Evolutionary conservation across 1,139 yeast genomes (phyloP), one percentile per base, ranked within the genome.

Genomic region (Petasospora rhodanensis): DNA sequence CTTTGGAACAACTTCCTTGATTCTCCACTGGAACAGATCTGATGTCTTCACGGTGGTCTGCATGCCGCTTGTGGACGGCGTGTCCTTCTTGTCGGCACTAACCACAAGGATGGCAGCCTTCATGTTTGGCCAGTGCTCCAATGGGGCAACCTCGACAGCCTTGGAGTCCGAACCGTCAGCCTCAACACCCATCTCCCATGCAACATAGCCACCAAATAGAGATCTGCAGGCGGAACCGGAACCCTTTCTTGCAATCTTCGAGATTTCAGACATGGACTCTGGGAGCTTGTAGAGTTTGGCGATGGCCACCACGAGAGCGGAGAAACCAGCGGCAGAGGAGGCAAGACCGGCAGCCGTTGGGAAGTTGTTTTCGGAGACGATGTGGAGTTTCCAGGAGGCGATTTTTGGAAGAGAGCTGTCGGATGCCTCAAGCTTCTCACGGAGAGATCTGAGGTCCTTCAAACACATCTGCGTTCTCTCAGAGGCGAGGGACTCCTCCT

Each of bases 311-410:
- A 91, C 94, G 45, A 91, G 70, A 5, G 98, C 98, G 31, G 98
- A 96, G 60, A 87, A 89, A 0, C 99, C 99, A 9, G 97, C 96
- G 9, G 98, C 98, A 7, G 95, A 83, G 1, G 96, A 86, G 0
- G 98, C 98, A 47, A 91, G 73, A 3, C 98, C 98, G 12, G 98
- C 98, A 24, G 98, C 98, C 17, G 98, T 91, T 32, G 99, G 99
- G 70, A 91, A 91, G 63, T 93, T 93, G 67, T 91, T 91, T 57
- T 86, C 95, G 14, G 95, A 80, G 6, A 85, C 95, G 49, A 91
- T 83, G 53, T 81, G 89, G 40, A 91, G 66, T 37, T 73, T 70
- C 71, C 71, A 78, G 18, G 66, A 51, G 26, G 94, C 73, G 46
- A 91, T 62, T 47, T 72, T 71, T 15, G 86, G 81, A 42, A 79